These are phyloP conservation scores for Lodderomyces theae DNA, from an alignment of 1,139 yeast species.

Conservation along the genomic window DNA sequence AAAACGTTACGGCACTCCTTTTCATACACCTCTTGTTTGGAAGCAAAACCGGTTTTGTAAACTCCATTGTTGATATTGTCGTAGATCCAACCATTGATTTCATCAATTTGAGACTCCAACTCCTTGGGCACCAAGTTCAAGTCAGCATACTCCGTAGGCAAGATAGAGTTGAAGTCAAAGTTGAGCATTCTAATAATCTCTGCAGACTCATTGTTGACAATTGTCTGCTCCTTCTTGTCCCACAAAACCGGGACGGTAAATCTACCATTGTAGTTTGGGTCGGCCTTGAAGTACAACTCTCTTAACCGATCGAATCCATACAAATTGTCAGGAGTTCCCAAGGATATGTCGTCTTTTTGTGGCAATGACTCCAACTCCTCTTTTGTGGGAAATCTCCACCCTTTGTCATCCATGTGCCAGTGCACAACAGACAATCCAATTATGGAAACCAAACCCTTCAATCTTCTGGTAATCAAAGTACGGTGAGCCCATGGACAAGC, in stretches of 20 bases:
- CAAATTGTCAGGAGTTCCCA: constrained; percentile 65
- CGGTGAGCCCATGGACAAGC: constrained; percentile 99
- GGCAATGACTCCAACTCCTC: constrained; percentile 23
- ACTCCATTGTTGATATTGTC: constrained; percentile 90
- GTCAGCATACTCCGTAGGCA: constrained; percentile 46
- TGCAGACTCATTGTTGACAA: constrained; percentile 86
- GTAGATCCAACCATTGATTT: constrained; percentile 79
- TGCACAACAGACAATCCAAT: constrained; percentile 78
- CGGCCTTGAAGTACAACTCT: constrained; percentile 71
- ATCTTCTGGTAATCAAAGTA: constrained; percentile 67
- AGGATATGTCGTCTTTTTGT: constrained; percentile 38
- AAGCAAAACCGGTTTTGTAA: constrained; percentile 89
- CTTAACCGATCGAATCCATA: constrained; percentile 59
- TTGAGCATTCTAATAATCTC: constrained; percentile 85
- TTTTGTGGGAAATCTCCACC: constrained; percentile 71
- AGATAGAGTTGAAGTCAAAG: constrained; percentile 52
- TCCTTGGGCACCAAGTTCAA: constrained; percentile 64
- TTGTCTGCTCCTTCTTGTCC: constrained; percentile 78
- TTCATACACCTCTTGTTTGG: constrained; percentile 80
- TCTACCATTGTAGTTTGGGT: constrained; percentile 74
- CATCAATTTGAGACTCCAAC: constrained; percentile 61
- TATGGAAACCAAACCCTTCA: constrained; percentile 69
- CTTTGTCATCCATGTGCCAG: constrained; percentile 80
- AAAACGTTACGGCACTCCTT: constrained; percentile 66
- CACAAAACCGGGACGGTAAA: constrained; percentile 91